A percentile compares a stretch with the other conserved stretches of the same genome.
Evolutionary conservation across 176 grass and related monocot species (phyloP).

Genomic region (Leersia perrieri): DNA sequence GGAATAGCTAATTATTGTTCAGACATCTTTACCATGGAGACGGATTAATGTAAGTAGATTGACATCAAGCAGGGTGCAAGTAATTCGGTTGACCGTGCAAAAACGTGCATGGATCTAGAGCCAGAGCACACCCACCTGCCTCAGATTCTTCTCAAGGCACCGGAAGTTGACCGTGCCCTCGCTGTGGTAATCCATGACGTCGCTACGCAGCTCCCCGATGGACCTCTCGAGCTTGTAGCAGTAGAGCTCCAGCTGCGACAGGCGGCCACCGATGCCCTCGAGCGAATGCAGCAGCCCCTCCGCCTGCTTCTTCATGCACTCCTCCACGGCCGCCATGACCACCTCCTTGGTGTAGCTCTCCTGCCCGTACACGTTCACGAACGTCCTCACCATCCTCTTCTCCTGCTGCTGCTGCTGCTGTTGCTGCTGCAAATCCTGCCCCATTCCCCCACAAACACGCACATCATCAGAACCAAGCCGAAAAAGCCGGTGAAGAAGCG

Average conservation of each 20-base stretch:
- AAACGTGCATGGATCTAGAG: background rate
- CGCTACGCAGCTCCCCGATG: slow-evolving; percentile 75
- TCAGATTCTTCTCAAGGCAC: slow-evolving; percentile 79
- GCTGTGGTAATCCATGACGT: slow-evolving; percentile 81
- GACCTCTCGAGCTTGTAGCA: slow-evolving; percentile 92
- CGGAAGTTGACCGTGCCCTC: slow-evolving; percentile 65
- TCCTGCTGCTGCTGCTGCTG: no score
- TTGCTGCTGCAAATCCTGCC: slow-evolving; percentile 59
- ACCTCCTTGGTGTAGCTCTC: slow-evolving; percentile 57
- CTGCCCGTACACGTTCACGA: slow-evolving; percentile 65
- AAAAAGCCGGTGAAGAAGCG: background rate
- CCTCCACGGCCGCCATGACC: slow-evolving; percentile 70
- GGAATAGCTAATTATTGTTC: background rate
- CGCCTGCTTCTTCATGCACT: slow-evolving; percentile 92
- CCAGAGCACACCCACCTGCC: slow-evolving; percentile 49
- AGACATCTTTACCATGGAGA: background rate
- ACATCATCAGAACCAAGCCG: background rate
- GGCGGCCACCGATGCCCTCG: slow-evolving; percentile 68
- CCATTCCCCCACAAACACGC: background rate
- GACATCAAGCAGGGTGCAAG: background rate
- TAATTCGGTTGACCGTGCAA: background rate
- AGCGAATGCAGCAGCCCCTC: slow-evolving; percentile 78
- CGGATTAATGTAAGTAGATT: background rate
- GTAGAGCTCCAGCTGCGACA: slow-evolving; percentile 90
- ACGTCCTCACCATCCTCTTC: slow-evolving; percentile 53